Evolutionary conservation across 2,329 filamentous ascomycete species (phyloP), one percentile per base, ranked within the genome.

Genomic region (Pestalotiopsis sp.): DNA sequence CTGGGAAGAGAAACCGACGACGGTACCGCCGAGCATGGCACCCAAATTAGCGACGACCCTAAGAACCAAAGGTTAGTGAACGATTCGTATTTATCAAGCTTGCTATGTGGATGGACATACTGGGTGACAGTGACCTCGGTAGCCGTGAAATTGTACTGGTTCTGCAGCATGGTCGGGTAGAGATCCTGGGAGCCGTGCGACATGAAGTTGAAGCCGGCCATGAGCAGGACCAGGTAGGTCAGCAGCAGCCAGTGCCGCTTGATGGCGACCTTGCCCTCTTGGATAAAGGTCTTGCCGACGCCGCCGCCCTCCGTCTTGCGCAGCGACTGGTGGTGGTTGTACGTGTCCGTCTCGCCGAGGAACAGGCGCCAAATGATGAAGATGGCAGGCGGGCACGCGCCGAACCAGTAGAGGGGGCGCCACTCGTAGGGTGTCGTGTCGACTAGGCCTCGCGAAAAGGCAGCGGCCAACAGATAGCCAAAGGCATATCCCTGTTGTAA

Each of bases 141-240:
- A 60, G 84, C 73, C 59, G 77, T 78, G 74, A 88, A 88, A 17
- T 76, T 78, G 71, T 86, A 87, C 76, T 90, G 86, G 72, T 86
- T 88, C 71, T 82, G 78, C 27, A 90, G 77, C 85, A 90, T 85
- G 23, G 87, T 89, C 2, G 88, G 88, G 72, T 90, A 90, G 36
- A 90, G 76, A 73, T 89, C 87, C 78, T 92, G 79, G 25, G 89
- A 92, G 66, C 92, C 92, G 76, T 95, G 93, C 20, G 90, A 92
- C 92, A 96, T 94, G 77, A 96, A 97, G 81, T 97, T 97, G 84
- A 97, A 96, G 3, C 93, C 93, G 1, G 93, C 91, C 93, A 97
- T 97, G 52, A 97, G 84, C 23, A 97, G 83, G 6, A 97, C 93
- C 68, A 97, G 84, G 80, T 97, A 97, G 45, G 90, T 83, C 67